phyloP scores from a whole-genome alignment of 2,329 filamentous ascomycete species.

The Sclerotinia sclerotiorum region DNA sequence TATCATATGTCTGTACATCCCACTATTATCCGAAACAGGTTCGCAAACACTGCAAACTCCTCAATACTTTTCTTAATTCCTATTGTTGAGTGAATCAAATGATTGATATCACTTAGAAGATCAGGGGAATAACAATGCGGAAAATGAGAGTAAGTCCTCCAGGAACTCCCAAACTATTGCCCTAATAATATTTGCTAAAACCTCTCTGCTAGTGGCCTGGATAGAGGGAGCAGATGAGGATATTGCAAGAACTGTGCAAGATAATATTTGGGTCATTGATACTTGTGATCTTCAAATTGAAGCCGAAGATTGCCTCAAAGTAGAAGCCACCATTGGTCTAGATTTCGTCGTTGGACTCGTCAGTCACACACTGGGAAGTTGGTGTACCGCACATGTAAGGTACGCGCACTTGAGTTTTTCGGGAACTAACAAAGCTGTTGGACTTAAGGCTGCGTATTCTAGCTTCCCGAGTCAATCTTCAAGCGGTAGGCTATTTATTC shows the following conservation, averaged over 20 bases:
- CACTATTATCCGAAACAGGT: neutral
- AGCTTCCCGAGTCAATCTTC: neutral
- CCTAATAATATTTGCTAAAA: neutral
- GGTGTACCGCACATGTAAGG: neutral
- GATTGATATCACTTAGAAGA: neutral
- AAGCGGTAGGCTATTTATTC: neutral
- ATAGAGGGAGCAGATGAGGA: neutral
- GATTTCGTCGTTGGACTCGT: neutral
- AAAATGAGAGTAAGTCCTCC: neutral
- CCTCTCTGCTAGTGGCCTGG: neutral
- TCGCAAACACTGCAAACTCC: neutral
- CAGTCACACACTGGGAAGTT: neutral
- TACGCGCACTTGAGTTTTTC: neutral
- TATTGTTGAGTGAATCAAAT: neutral
- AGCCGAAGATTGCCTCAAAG: neutral
- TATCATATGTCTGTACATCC: neutral
- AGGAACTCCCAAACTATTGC: neutral
- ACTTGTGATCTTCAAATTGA: neutral
- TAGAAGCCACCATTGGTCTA: too few species aligned
- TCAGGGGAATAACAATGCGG: neutral
- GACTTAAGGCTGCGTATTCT: neutral
- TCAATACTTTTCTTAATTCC: neutral
- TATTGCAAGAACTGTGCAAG: neutral
- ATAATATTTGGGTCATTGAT: neutral
- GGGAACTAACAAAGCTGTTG: neutral